Conservation (phyloP, 2,329 filamentous ascomycete species). For the Coniochaeta ligniaria region DNA sequence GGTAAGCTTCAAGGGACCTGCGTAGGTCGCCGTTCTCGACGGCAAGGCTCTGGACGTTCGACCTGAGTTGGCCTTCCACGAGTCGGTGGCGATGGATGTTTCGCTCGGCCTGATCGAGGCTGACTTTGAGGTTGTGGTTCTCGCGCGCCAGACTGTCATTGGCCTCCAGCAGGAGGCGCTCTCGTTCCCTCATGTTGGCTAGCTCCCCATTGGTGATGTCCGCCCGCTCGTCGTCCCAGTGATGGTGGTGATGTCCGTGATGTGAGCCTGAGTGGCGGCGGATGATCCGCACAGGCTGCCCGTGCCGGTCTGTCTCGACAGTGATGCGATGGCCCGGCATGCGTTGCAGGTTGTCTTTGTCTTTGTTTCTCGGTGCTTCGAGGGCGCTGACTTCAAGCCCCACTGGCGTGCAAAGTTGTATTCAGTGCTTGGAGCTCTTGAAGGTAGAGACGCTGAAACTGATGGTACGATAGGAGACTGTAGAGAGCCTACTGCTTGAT, state of each 20-base stretch:
- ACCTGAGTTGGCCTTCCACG: slow-evolving; percentile 27
- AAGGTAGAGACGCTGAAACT: not conserved
- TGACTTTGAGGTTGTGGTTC: slow-evolving; percentile 24
- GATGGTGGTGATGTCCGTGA: slow-evolving; percentile 9
- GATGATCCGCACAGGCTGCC: not conserved
- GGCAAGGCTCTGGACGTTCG: slow-evolving; percentile 25
- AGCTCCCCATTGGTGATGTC: slow-evolving; percentile 17
- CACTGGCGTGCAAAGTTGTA: not conserved
- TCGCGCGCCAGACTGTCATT: slow-evolving; percentile 16
- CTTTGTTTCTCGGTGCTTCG: not conserved
- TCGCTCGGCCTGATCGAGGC: slow-evolving; percentile 24
- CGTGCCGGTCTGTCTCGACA: not conserved
- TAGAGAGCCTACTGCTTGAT: slow-evolving; percentile 3
- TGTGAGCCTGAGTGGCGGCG: not conserved
- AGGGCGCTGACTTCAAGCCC: not conserved
- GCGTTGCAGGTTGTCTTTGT: not conserved
- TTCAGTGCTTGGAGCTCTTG: not conserved
- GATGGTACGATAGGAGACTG: not conserved
- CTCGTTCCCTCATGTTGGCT: slow-evolving; percentile 12
- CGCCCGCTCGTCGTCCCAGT: slow-evolving; percentile 15
- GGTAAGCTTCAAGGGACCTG: slow-evolving; percentile 24
- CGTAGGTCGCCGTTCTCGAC: slow-evolving; percentile 32
- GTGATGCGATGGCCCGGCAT: slow-evolving; percentile 1
- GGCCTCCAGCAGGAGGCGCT: slow-evolving; percentile 9
- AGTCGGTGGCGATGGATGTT: slow-evolving; percentile 26